phyloP scores from a whole-genome alignment of 1,139 yeast species.

The Meyerozyma smithsonii region DNA sequence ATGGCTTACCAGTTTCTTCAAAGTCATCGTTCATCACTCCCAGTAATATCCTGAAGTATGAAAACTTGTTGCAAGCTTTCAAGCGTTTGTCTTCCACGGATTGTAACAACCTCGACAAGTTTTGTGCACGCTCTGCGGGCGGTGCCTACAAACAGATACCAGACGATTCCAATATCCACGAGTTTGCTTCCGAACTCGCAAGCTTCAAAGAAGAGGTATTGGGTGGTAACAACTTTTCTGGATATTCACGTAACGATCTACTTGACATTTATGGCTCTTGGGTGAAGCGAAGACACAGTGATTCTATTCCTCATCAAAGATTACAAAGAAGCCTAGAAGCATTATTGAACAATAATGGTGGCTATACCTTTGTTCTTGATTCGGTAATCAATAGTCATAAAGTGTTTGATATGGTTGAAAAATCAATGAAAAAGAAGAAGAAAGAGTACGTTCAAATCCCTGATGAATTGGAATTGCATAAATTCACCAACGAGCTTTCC shows the following conservation, averaged over 20 bases:
- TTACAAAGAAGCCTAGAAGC: constrained; percentile 11
- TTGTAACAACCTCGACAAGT: constrained; percentile 6
- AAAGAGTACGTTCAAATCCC: constrained; percentile 18
- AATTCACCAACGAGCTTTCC: constrained; percentile 12
- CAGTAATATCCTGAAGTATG: neutral
- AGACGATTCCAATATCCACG: constrained; percentile 20
- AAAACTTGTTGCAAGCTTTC: neutral
- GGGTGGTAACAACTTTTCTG: constrained; percentile 1
- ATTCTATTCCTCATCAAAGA: constrained; percentile 7
- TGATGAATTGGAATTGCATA: constrained; percentile 18
- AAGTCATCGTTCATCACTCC: neutral
- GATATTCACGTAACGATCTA: neutral
- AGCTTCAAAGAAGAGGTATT: constrained; percentile 16
- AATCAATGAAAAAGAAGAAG: constrained; percentile 12
- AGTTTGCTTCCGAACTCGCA: constrained; percentile 19
- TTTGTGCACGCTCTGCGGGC: constrained; percentile 4
- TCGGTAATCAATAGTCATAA: constrained; percentile 23
- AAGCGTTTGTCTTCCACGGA: neutral
- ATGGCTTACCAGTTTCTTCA: too few relatives aligned
- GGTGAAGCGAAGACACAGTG: neutral
- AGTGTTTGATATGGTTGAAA: constrained; percentile 22
- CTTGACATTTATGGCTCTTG: neutral
- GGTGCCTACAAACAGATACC: constrained; percentile 17
- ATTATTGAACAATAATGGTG: constrained; percentile 26
- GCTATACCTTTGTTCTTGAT: constrained; percentile 31